Evolutionary conservation across 768 basidiomycete species (phyloP).

Genomic region (Russula sp.): DNA sequence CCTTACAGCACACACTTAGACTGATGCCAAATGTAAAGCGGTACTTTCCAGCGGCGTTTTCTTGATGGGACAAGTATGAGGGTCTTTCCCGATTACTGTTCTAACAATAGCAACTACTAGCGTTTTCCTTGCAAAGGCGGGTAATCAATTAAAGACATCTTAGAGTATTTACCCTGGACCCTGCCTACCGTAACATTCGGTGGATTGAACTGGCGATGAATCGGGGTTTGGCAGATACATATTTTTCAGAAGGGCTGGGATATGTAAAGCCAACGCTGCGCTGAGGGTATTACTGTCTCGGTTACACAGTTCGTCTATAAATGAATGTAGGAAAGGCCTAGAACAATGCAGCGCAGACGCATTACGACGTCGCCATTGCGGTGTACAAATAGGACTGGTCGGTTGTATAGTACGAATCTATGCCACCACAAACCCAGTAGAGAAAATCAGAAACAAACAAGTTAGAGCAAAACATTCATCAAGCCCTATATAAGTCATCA

Average conservation of each 20-base stretch:
- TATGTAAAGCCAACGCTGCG: not conserved
- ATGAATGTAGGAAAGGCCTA: not conserved
- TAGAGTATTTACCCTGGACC: no score
- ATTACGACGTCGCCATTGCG: not conserved
- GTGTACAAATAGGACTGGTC: slow-evolving; percentile 1
- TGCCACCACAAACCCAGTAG: not conserved
- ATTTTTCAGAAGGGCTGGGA: not conserved
- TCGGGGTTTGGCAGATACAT: not conserved
- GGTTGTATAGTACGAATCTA: slow-evolving; percentile 5
- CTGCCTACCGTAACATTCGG: no score
- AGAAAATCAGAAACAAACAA: not conserved
- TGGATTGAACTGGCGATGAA: no score
- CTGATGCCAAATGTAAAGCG: no score
- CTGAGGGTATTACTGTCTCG: not conserved
- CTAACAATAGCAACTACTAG: not conserved
- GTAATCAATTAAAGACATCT: no score
- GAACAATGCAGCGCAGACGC: not conserved
- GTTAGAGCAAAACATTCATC: not conserved
- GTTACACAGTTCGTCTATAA: not conserved
- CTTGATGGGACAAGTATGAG: no score
- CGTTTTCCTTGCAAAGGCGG: not conserved
- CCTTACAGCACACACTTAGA: no score
- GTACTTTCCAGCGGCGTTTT: no score
- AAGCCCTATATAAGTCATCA: not conserved
- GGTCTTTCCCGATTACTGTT: no score